These are phyloP conservation scores for Hymenochaete sp. DNA, from an alignment of 1,284 basidiomycete species.

Conservation along the genomic window DNA sequence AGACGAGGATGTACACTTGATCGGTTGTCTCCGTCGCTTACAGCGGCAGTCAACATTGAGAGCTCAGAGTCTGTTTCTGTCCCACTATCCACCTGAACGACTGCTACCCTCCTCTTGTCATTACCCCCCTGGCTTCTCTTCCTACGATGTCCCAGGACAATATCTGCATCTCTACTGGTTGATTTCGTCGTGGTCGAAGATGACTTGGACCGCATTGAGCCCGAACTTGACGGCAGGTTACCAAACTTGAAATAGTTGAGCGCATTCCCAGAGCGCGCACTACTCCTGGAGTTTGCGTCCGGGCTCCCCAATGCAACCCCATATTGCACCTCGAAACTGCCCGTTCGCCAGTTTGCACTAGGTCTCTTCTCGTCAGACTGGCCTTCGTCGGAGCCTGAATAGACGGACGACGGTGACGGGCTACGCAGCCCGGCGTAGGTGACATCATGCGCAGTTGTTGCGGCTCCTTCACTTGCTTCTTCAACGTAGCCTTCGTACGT, in stretches of 20 bases:
- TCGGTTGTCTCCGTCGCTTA: conserved; percentile 13
- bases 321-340: conserved; percentile 4
- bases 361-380: neutral
- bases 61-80: too few species aligned
- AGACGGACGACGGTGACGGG: conserved; percentile 2
- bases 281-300: neutral
- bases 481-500: neutral
- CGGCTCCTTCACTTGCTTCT: neutral
- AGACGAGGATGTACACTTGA: conserved; percentile 13
- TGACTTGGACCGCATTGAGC: neutral
- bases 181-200: conserved; percentile 4
- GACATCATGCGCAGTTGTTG: too few species aligned
- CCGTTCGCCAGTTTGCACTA: neutral
- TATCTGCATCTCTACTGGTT: neutral
- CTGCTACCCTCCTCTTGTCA: conserved; percentile 57
- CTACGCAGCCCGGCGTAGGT: neutral
- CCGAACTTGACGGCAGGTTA: neutral
- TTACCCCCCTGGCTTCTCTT: conserved; percentile 46
- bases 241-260: too few species aligned
- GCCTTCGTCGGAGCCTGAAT: neutral
- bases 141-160: conserved; percentile 16
- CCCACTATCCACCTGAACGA: conserved; percentile 38
- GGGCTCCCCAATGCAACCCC: conserved; percentile 3
- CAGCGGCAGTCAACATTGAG: neutral
- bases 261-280: too few species aligned